phyloP scores from a whole-genome alignment of 495 filamentous ascomycete species.

The Talaromyces trachyspermus region DNA sequence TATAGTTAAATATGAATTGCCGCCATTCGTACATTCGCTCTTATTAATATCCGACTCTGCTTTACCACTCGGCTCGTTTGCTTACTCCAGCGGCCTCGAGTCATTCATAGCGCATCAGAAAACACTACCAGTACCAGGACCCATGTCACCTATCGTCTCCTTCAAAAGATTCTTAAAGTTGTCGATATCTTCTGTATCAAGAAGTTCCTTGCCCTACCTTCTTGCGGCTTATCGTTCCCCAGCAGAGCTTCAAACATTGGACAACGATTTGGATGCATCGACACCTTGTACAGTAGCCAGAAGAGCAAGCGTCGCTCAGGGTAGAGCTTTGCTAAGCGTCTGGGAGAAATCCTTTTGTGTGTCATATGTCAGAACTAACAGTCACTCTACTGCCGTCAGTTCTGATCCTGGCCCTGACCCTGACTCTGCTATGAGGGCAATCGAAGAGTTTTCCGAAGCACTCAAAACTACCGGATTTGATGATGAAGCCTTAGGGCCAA shows the following conservation, averaged over 20 bases:
- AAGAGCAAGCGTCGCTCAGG: conserved; percentile 77
- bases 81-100: conserved; percentile 90
- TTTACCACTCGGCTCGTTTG: conserved; percentile 91
- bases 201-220: conserved; percentile 77
- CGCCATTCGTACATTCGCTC: conserved; percentile 57
- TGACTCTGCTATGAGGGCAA: conserved; percentile 19
- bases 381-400: neutral
- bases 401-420: conserved; percentile 9
- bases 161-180: conserved; percentile 72
- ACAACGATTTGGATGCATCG: conserved; percentile 80
- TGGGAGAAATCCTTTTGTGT: conserved; percentile 70
- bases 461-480: conserved; percentile 27
- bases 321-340: conserved; percentile 75
- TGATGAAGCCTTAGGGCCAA: conserved; percentile 25
- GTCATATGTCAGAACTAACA: conserved; percentile 19
- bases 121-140: conserved; percentile 25
- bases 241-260: conserved; percentile 47
- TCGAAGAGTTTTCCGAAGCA: conserved; percentile 32
- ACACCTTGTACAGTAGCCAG: conserved; percentile 82
- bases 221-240: conserved; percentile 67
- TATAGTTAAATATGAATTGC: neutral
- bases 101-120: conserved; percentile 82
- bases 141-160: conserved; percentile 25
- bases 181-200: conserved; percentile 70
- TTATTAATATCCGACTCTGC: conserved; percentile 93